Percentiles rank a stretch among this genome's conserved stretches.
Conservation (phyloP, 148 eudicot genomes). For the Vaccinium darrowii region DNA sequence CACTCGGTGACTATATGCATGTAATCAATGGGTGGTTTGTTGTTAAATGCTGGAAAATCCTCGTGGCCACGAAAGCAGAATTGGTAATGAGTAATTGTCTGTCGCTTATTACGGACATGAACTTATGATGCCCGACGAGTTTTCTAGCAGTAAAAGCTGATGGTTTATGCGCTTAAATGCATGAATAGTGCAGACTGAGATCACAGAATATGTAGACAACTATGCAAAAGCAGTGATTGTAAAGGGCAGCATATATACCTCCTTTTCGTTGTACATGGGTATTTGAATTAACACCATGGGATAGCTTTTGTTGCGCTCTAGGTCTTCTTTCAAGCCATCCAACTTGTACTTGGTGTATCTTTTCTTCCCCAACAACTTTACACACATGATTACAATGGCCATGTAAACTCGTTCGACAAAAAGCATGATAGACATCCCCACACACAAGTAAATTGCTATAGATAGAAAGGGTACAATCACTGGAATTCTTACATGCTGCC, state of each 20-base stretch:
- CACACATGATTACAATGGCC: constrained; percentile 38
- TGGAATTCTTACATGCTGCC: constrained; percentile 37
- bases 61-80: background rate
- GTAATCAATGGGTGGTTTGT: background rate
- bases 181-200: background rate
- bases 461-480: constrained; percentile 32
- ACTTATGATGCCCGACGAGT: background rate
- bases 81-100: background rate
- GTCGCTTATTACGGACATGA: background rate
- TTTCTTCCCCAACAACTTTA: constrained; percentile 43
- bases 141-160: background rate
- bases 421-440: constrained; percentile 51
- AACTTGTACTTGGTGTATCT: constrained; percentile 43
- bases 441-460: constrained; percentile 38
- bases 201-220: background rate
- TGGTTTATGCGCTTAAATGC: background rate
- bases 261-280: constrained; percentile 51
- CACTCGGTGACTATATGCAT: background rate
- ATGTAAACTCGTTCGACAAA: constrained; percentile 52
- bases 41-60: constrained; percentile 4
- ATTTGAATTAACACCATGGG: constrained; percentile 48
- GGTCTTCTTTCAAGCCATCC: constrained; percentile 33
- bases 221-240: background rate
- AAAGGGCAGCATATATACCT: constrained; percentile 27
- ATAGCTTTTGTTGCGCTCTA: constrained; percentile 32